These are phyloP conservation scores for Phytophthora brassicae DNA, from an alignment of 352 stramenopile genomes.

Conservation along the genomic window DNA sequence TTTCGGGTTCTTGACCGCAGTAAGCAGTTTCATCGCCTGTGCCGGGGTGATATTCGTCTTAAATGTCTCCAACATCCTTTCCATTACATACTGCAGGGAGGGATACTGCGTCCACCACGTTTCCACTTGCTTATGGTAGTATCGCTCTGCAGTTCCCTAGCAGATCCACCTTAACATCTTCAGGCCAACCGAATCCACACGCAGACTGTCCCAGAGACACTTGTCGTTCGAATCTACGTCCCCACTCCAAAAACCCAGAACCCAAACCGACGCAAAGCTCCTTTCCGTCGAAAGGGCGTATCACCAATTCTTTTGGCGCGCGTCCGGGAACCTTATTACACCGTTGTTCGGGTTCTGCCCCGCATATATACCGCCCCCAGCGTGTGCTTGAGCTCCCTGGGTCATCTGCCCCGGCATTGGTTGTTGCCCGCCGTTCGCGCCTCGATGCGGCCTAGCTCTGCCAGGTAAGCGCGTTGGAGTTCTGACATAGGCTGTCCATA, in stretches of 20 bases:
- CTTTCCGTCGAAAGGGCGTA: too few relatives aligned
- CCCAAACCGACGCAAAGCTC: neutral
- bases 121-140: conserved; percentile 7
- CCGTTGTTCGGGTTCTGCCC: neutral
- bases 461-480: too few relatives aligned
- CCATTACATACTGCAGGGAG: conserved; percentile 19
- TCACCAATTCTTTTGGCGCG: neutral
- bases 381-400: neutral
- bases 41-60: conserved; percentile 19
- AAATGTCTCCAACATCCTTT: conserved; percentile 13
- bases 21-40: conserved; percentile 19
- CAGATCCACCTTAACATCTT: neutral
- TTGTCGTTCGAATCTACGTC: neutral
- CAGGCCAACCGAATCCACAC: neutral
- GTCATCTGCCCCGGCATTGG: too few relatives aligned
- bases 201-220: neutral
- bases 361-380: neutral
- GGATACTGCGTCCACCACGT: conserved; percentile 6
- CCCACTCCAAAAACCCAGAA: neutral
- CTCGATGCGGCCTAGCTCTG: too few relatives aligned
- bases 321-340: neutral
- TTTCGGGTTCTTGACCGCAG: conserved; percentile 1
- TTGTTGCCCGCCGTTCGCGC: too few relatives aligned
- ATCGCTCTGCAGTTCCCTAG: neutral
- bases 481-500: too few relatives aligned